Conservation (phyloP, 2,329 filamentous ascomycete species). For the Elsinoe batatas region DNA sequence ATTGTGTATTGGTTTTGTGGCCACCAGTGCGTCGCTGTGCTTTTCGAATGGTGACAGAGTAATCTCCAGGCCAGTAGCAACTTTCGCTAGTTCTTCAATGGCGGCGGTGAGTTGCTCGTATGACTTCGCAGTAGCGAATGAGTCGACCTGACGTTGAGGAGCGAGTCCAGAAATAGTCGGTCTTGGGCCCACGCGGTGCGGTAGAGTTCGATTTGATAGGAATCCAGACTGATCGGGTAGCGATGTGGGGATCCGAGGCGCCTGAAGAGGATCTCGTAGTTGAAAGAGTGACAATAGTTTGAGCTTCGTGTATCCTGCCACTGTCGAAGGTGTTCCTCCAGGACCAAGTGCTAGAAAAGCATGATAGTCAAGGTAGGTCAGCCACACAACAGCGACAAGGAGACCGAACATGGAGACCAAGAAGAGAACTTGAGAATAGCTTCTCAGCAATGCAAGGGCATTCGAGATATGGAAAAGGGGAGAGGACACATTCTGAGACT, state of each 20-base stretch:
- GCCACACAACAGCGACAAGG: constrained; percentile 26
- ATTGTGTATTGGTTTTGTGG: background rate
- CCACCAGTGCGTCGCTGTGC: constrained; percentile 33
- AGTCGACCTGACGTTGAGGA: constrained; percentile 68
- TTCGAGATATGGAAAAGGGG: background rate
- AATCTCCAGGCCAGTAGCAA: constrained; percentile 35
- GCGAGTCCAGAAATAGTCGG: constrained; percentile 66
- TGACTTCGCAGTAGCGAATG: constrained; percentile 47
- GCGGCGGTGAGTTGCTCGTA: constrained; percentile 46
- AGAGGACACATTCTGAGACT: background rate
- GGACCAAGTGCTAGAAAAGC: constrained; percentile 70
- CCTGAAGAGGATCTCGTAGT: constrained; percentile 57
- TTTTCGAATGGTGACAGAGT: constrained; percentile 73
- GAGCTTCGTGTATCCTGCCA: constrained; percentile 62
- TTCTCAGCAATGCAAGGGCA: background rate
- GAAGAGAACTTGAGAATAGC: background rate
- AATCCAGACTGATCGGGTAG: constrained; percentile 50
- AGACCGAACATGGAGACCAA: constrained; percentile 25
- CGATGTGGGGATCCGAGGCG: constrained; percentile 44
- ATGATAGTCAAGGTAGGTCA: constrained; percentile 59
- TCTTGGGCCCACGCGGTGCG: constrained; percentile 52
- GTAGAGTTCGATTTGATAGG: constrained; percentile 44
- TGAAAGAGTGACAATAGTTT: constrained; percentile 62
- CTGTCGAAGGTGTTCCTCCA: constrained; percentile 67
- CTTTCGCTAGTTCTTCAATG: constrained; percentile 42